Base-by-base conservation (phyloP, 768 basidiomycete genomes). In the Cystobasidium tubakii region DNA sequence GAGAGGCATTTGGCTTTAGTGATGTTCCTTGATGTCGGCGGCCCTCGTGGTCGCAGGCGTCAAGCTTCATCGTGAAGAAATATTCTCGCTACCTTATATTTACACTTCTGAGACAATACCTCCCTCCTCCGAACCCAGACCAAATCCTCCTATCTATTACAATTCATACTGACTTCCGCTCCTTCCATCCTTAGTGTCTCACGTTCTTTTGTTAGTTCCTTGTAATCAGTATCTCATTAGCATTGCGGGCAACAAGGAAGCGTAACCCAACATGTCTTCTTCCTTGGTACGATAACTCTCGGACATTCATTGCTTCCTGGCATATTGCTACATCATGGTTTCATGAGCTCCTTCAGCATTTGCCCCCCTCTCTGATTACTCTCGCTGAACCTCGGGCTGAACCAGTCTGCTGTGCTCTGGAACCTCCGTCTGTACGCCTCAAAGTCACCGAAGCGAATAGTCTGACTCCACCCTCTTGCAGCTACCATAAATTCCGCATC, bases 401-500 rank as follows among this genome's bases (percentile, higher is more conserved):
- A 98, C 81, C 96, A 96, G 36, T 76, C 78, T 66, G 88, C 84
- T 3, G 93, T 94, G 81, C 88, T 85, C 79, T 86, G 85, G 80
- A 98, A 98, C 74, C 94, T 82, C 78, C 85, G 81, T 78, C 85
- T 83, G 83, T 98, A 99, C 67, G 92, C 82, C 76, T 95, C 91
- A 81, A 97, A 96, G 82, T 85, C 88, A 15, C 92, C 92, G 82
- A 95, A 95, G 44, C 86, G 88, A 53, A 98, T 90, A 80, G 91
- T 92, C 82, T 97, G 91, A 78, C 90, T 92, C 95, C 95, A 99
- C 1, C 92, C 93, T 34, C 93, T 84, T 0, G 93, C 92, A 0
- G 92, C 94, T 27, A 97, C 83, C 25, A 93, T 89, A 78, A 98
- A 99, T 82, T 97, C 95, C 23, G 93, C 84, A 81, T 99, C 95